Conservation (phyloP, 139 green algal species). For the Chlorella sorokiniana region DNA sequence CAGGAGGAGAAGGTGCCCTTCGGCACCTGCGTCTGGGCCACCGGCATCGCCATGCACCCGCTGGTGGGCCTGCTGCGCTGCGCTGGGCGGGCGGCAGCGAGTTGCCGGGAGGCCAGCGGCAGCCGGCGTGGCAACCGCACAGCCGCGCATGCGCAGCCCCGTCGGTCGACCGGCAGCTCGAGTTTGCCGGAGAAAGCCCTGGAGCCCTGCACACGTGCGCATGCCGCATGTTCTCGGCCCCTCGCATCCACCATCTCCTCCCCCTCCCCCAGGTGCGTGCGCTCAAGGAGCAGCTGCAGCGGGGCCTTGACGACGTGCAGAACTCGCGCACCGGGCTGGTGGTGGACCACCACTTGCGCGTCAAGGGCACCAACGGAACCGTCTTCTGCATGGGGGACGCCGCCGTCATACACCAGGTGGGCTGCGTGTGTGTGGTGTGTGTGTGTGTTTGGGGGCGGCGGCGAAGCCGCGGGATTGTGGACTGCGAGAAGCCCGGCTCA, state of each 20-base stretch:
- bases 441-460: not conserved
- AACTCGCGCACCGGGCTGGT: conserved; percentile 78
- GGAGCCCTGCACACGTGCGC: too few species aligned
- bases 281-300: conserved; percentile 70
- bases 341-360: conserved; percentile 73
- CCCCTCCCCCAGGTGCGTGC: not conserved
- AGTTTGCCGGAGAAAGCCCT: too few species aligned
- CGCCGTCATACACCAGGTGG: conserved; percentile 38
- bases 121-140: too few species aligned
- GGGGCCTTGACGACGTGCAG: conserved; percentile 72
- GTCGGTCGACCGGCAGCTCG: too few species aligned
- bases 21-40: conserved; percentile 88
- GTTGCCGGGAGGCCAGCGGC: too few species aligned
- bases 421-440: not conserved
- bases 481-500: too few species aligned
- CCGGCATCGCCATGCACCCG: conserved; percentile 87
- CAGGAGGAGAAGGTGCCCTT: conserved; percentile 58
- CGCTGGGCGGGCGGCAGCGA: too few species aligned
- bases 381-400: conserved; percentile 88
- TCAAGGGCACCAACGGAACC: conserved; percentile 77
- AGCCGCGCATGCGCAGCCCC: too few species aligned
- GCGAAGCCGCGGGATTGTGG: too few species aligned
- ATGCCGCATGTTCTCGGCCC: too few species aligned
- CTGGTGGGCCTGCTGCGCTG: conserved; percentile 54
- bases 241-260: not conserved